These are phyloP conservation scores for Leccinum ponderosum DNA, from an alignment of 1,284 basidiomycete species.

Conservation along the genomic window DNA sequence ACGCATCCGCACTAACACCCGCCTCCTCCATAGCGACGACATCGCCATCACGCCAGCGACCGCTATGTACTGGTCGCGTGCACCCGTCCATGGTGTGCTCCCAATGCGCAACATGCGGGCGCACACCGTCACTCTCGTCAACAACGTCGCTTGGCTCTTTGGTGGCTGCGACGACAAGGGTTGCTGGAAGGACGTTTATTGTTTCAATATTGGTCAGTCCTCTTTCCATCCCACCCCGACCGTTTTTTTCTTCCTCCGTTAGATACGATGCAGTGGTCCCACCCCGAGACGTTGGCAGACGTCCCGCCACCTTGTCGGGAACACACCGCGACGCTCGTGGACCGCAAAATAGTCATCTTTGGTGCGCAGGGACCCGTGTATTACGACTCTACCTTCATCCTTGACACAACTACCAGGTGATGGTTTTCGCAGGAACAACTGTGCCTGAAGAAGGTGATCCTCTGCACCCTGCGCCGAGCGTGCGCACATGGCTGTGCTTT, in stretches of 20 bases:
- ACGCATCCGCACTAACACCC: constrained; percentile 46
- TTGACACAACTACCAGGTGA: constrained; percentile 74
- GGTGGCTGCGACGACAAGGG: constrained; percentile 86
- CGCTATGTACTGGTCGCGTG: constrained; percentile 85
- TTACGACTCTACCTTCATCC: constrained; percentile 77
- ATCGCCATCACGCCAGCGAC: constrained; percentile 55
- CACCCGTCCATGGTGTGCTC: constrained; percentile 76
- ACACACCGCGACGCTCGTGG: constrained; percentile 86
- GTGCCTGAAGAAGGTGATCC: constrained; percentile 11
- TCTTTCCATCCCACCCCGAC: background rate
- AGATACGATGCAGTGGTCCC: constrained; percentile 92
- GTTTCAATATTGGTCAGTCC: constrained; percentile 78
- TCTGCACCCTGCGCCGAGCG: constrained; percentile 69
- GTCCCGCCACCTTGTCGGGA: constrained; percentile 82
- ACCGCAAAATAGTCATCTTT: constrained; percentile 78
- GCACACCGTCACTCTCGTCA: constrained; percentile 83
- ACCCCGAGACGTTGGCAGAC: constrained; percentile 73
- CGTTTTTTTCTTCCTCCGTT: background rate
- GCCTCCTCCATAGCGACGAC: constrained; percentile 57
- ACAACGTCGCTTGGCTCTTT: constrained; percentile 83
- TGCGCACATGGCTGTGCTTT: constrained; percentile 84
- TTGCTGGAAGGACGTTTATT: constrained; percentile 78
- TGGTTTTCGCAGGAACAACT: constrained; percentile 51
- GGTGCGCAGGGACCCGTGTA: constrained; percentile 81
- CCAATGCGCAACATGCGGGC: constrained; percentile 79